Evolutionary conservation across 495 filamentous ascomycete genomes (phyloP).

Genomic region (Friedmanniomyces simplex): DNA sequence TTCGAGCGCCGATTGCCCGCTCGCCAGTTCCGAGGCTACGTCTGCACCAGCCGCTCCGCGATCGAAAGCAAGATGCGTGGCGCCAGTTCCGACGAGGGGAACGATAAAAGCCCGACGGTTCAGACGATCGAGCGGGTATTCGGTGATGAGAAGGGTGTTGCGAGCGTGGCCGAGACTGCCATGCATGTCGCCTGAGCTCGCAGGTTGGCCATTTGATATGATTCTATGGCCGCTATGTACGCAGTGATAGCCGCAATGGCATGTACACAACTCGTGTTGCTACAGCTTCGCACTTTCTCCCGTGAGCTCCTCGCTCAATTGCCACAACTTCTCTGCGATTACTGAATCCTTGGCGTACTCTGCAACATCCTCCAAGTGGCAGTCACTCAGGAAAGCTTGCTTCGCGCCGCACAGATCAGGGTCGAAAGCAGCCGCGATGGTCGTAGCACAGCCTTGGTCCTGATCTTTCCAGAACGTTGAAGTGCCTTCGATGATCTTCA

Average conservation of each 20-base stretch:
- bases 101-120: constrained; percentile 1
- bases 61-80: constrained; percentile 6
- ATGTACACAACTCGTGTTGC: background rate
- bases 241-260: background rate
- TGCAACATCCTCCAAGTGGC: constrained; percentile 27
- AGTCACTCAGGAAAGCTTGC: constrained; percentile 25
- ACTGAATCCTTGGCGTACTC: constrained; percentile 27
- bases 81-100: background rate
- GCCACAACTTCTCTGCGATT: constrained; percentile 42
- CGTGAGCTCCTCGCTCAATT: constrained; percentile 40
- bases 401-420: constrained; percentile 28
- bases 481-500: constrained; percentile 13
- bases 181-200: constrained; percentile 11
- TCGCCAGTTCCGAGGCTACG: constrained; percentile 39
- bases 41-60: constrained; percentile 29
- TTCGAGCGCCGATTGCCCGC: constrained; percentile 34
- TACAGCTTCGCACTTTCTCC: constrained; percentile 21
- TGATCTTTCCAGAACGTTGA: constrained; percentile 21
- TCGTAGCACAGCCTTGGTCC: constrained; percentile 36
- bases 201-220: background rate
- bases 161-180: constrained; percentile 1
- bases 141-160: constrained; percentile 10
- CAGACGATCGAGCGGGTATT: constrained; percentile 9
- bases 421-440: constrained; percentile 38
- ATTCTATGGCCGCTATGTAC: too few species aligned